Evolutionary conservation across 192 early-diverging fungal genomes (phyloP).

Genomic region (Coemansia javaensis): DNA sequence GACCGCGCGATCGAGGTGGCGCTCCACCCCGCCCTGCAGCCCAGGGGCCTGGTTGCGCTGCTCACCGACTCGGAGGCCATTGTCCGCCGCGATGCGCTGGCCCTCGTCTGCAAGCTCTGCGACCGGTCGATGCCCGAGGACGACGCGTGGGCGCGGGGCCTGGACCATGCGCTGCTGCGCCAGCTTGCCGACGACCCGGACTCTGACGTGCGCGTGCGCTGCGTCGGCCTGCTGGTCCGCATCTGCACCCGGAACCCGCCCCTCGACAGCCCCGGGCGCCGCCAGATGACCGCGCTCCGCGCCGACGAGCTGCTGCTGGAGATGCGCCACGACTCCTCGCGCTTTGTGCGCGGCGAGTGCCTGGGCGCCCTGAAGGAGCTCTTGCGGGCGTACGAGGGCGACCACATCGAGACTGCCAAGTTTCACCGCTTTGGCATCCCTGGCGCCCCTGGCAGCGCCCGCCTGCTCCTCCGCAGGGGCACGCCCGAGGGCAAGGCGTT

Average conservation of each 20-base stretch:
- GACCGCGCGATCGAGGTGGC: slow-evolving; percentile 1
- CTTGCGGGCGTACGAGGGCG: not conserved
- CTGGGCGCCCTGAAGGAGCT: slow-evolving; percentile 17
- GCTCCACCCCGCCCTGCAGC: not conserved
- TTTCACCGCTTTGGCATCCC: no score
- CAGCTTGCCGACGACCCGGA: slow-evolving; percentile 28
- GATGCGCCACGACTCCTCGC: slow-evolving; percentile 40
- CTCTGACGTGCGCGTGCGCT: slow-evolving; percentile 48
- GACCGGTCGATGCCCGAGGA: not conserved
- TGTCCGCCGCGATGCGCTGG: slow-evolving; percentile 37
- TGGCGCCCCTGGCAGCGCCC: not conserved
- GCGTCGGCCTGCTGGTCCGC: slow-evolving; percentile 12
- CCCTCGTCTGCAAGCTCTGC: slow-evolving; percentile 14
- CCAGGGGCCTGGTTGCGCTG: slow-evolving; percentile 1
- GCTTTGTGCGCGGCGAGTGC: slow-evolving; percentile 42
- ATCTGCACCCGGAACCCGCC: no score
- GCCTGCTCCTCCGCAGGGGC: not conserved
- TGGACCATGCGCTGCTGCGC: slow-evolving; percentile 12
- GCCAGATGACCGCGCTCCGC: slow-evolving; percentile 8
- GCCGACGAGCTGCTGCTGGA: slow-evolving; percentile 24
- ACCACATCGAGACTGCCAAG: no score
- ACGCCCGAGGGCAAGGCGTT: not conserved
- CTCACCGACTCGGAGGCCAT: slow-evolving; percentile 40
- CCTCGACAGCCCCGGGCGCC: no score
- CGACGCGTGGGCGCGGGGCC: slow-evolving; percentile 16